These are phyloP conservation scores for Teunomyces lycoperdinae DNA, from an alignment of 805 yeast species.

Conservation along the genomic window DNA sequence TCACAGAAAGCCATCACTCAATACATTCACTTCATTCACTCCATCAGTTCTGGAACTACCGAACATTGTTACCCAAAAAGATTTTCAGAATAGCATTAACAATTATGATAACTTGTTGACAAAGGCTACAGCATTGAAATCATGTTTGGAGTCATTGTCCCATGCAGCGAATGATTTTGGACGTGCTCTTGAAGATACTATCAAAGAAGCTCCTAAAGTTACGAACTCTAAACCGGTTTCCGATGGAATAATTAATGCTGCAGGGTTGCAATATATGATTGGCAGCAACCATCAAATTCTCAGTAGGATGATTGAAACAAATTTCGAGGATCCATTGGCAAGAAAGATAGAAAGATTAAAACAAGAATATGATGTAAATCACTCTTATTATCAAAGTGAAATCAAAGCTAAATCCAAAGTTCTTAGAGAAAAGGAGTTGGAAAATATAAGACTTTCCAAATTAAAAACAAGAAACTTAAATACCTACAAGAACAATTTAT, in stretches of 20 bases:
- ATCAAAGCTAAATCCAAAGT: slow-evolving; percentile 51
- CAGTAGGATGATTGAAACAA: slow-evolving; percentile 51
- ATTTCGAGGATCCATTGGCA: slow-evolving; percentile 53
- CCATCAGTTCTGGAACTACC: slow-evolving; percentile 59
- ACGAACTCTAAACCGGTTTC: slow-evolving; percentile 30
- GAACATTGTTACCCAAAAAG: slow-evolving; percentile 58
- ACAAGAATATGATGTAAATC: slow-evolving; percentile 43
- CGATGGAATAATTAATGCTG: slow-evolving; percentile 66
- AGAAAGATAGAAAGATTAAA: slow-evolving; percentile 45
- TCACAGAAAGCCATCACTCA: slow-evolving; percentile 31
- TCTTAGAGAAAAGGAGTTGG: slow-evolving; percentile 59
- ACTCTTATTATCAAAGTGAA: slow-evolving; percentile 50
- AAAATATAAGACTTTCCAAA: slow-evolving; percentile 56
- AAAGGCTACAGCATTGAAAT: slow-evolving; percentile 46
- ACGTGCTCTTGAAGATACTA: slow-evolving; percentile 53
- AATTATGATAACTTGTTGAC: slow-evolving; percentile 47
- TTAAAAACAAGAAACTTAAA: slow-evolving; percentile 61
- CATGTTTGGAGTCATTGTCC: slow-evolving; percentile 47
- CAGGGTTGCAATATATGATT: slow-evolving; percentile 73
- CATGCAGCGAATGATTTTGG: slow-evolving; percentile 72
- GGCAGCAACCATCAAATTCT: slow-evolving; percentile 77
- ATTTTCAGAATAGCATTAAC: slow-evolving; percentile 49
- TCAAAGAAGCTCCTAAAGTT: slow-evolving; percentile 26
- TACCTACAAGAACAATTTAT: slow-evolving; percentile 64
- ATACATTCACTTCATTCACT: slow-evolving; percentile 45